Evolutionary conservation across 257 asterid species (phyloP), one percentile per base, ranked within the genome.

Genomic region (Plantago ovata): DNA sequence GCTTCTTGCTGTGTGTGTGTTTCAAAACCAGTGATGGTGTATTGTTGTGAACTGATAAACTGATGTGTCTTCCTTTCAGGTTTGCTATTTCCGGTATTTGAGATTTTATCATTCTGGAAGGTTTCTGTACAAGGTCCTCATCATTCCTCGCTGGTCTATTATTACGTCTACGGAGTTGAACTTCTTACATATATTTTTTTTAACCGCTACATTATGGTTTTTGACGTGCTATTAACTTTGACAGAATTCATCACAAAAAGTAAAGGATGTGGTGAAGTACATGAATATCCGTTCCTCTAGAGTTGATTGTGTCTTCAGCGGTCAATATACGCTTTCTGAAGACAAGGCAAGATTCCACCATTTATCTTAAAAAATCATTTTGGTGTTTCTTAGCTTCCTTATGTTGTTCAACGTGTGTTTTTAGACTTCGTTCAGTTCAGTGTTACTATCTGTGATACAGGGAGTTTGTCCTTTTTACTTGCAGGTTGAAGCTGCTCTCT

Each of bases 81-180:
- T 92, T 45, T 89, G 97, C 79, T 92, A 92, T 76, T 92, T 45
- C 78, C 93, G 97, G 53, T 92, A 92, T 81, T 33, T 92, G 81
- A 75, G 95, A 68, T 88, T 92, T 78, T 92, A 85, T 79, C 85
- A 94, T 60, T 89, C 97, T 60, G 98, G 98, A 56, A 88, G 91
- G 72, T 92, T 92, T 67, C 85, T 88, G 36, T 89, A 92, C 61
- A 86, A 92, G 97, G 98, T 92, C 62, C 14, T 62, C 28, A 28
- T 63, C 42, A 28, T 59, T 45, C n/a, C n/a, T n/a, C 18, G 18
- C 66, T 56, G 0, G 32, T 58, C 73, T 49, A 40, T 24, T 24
- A 4, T 8, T 28, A 28, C 36, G 36, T 21, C 33, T 19, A 19
- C 58, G 41, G 52, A 50, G n/a, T 40, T 40, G n/a, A 51, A 53